A percentile compares a stretch with the other conserved stretches of the same genome.
phyloP scores from a whole-genome alignment of 2,329 filamentous ascomycete species.

The Colletotrichum plurivorum region DNA sequence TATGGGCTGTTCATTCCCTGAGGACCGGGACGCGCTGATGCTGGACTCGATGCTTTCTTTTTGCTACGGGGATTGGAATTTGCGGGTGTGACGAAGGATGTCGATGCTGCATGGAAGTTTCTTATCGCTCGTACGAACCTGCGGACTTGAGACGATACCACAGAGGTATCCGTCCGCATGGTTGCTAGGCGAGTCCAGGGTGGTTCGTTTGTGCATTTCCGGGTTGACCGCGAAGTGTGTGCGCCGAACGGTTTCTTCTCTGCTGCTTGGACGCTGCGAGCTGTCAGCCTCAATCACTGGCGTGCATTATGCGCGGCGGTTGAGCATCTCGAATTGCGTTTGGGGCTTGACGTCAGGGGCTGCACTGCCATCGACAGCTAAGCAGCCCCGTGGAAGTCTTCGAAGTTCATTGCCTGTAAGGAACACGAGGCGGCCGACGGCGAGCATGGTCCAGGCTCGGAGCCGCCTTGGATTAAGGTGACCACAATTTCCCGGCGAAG shows the following conservation, averaged over 20 bases:
- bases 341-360: constrained; percentile 15
- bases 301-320: background rate
- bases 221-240: background rate
- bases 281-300: background rate
- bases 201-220: constrained; percentile 21
- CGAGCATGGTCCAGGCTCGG: constrained; percentile 12
- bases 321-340: constrained; percentile 14
- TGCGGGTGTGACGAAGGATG: background rate
- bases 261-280: constrained; percentile 7
- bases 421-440: constrained; percentile 2
- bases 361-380: constrained; percentile 8
- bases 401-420: background rate
- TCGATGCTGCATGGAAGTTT: constrained; percentile 11
- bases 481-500: background rate
- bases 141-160: background rate
- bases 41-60: background rate
- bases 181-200: background rate
- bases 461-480: background rate
- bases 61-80: background rate
- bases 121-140: constrained; percentile 15
- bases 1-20: constrained; percentile 1
- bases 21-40: background rate
- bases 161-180: no score
- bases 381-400: background rate
- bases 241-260: background rate